Evolutionary conservation across 2,329 filamentous ascomycete genomes (phyloP).

Genomic region (Xylaria sp.): DNA sequence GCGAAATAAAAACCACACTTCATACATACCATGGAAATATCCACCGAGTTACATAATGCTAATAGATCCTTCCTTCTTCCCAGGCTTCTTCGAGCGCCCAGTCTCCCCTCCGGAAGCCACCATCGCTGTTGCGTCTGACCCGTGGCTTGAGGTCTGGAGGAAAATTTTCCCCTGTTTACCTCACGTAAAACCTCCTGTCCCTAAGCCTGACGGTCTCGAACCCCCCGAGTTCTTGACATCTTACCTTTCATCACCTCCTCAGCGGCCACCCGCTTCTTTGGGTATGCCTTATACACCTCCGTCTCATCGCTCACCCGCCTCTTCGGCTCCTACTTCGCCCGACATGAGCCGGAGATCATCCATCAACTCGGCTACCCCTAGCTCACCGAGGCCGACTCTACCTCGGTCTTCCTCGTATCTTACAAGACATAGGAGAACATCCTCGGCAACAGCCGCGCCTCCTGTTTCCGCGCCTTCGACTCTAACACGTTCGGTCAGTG

Average conservation of each 20-base stretch:
- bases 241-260: constrained; percentile 28
- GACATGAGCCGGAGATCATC: constrained; percentile 62
- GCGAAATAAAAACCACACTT: constrained; percentile 3
- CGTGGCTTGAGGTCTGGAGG: constrained; percentile 34
- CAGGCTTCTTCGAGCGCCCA: constrained; percentile 34
- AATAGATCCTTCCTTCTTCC: constrained; percentile 33
- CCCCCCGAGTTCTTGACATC: constrained; percentile 26
- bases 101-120: constrained; percentile 27
- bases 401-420: constrained; percentile 69
- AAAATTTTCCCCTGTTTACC: constrained; percentile 36
- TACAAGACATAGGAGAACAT: constrained; percentile 63
- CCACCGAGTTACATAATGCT: constrained; percentile 32
- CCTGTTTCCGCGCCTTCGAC: constrained; percentile 34
- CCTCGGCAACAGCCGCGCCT: constrained; percentile 45
- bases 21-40: constrained; percentile 35
- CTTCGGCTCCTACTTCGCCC: constrained; percentile 60
- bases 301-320: constrained; percentile 64
- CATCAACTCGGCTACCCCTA: constrained; percentile 44
- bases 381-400: constrained; percentile 53
- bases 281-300: constrained; percentile 90
- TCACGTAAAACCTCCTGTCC: constrained; percentile 23
- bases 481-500: constrained; percentile 19
- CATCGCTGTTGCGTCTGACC: constrained; percentile 20
- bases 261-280: constrained; percentile 38
- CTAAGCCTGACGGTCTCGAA: constrained; percentile 34